Percentiles rank a stretch among this genome's conserved stretches.
Conservation (phyloP, 2,329 filamentous ascomycete species). For the Exserohilum turcica region DNA sequence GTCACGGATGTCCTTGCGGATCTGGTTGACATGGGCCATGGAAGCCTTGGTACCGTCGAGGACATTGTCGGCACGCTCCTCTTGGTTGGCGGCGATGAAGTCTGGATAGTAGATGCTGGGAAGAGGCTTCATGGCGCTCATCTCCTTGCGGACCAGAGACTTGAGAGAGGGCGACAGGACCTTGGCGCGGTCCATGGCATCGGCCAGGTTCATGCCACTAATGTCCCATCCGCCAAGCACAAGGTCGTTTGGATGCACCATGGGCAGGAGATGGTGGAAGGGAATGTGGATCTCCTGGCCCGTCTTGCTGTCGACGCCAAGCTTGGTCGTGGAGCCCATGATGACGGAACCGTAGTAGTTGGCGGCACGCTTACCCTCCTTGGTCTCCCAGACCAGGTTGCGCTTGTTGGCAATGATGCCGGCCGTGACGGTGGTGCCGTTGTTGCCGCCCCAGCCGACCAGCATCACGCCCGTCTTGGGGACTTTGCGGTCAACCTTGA, state of each 20-base stretch:
- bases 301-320: constrained; percentile 84
- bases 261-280: constrained; percentile 90
- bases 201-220: constrained; percentile 83
- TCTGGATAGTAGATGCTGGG: constrained; percentile 98
- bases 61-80: constrained; percentile 91
- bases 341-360: constrained; percentile 99
- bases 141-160: constrained; percentile 86
- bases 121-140: constrained; percentile 84
- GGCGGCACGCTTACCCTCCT: constrained; percentile 79
- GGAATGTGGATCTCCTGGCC: constrained; percentile 92
- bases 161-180: constrained; percentile 97
- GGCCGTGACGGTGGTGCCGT: constrained; percentile 94
- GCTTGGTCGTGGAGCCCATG: constrained; percentile 97
- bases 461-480: constrained; percentile 97
- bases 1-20: constrained; percentile 89
- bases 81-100: constrained; percentile 99
- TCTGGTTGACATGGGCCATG: constrained; percentile 86
- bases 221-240: constrained; percentile 98
- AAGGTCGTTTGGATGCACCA: constrained; percentile 96
- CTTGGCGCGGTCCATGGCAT: constrained; percentile 92
- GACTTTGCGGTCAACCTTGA: constrained; percentile 94
- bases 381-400: constrained; percentile 87
- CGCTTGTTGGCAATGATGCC: constrained; percentile 96
- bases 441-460: constrained; percentile 97
- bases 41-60: constrained; percentile 82